Evolutionary conservation across 495 filamentous ascomycete genomes (phyloP), one percentile per base, ranked within the genome.

Genomic region (Aspergillus saccharolyticus): DNA sequence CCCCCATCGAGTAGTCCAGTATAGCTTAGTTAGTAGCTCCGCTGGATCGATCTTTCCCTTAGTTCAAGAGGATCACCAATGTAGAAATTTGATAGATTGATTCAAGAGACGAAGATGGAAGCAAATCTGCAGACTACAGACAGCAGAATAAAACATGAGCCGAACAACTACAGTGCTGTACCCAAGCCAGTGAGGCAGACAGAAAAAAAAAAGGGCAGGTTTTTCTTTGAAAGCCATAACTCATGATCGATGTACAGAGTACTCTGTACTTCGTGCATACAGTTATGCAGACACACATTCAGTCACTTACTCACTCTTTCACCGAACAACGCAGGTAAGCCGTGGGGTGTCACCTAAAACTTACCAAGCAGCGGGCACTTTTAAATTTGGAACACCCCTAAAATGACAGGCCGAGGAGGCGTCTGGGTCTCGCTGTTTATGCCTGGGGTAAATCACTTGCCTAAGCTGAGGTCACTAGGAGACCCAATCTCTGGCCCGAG

Each of bases 381-480:
- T 39, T 9, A 39, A 9, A 9, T 39, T 9, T 5, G 51, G 16
- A 21, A 24, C 24, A 30, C 42, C 42, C 52, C 30, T 44, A 28
- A 16, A 54, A 28, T 45, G 52, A 46, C 52, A 54, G 52, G 52
- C 42, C 33, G 12, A 39, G 33, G 33, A 53, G 33, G 17, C 18
- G 4, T 45, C 52, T 44, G 52, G 52, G 42, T 45, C 52, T 30
- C 39, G 52, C 42, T 54, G 52, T 25, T 42, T 25, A 45, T 24
- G 20, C 43, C 52, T 45, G 52, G 52, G 52, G 52, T 54, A 54
- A 44, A 39, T 39, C 33, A 39, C 33, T 39, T 39, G 33, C 33
- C 33, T 39, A 39, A 39, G 33, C 33, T 39, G 33, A 39, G 33
- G 33, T 39, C 33, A 12, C 33, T 12, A 12, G 12, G 10, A 39